Evolutionary conservation across 108 stramenopile species (phyloP), one percentile per base, ranked within the genome.

Genomic region (Skeletonema potamos): DNA sequence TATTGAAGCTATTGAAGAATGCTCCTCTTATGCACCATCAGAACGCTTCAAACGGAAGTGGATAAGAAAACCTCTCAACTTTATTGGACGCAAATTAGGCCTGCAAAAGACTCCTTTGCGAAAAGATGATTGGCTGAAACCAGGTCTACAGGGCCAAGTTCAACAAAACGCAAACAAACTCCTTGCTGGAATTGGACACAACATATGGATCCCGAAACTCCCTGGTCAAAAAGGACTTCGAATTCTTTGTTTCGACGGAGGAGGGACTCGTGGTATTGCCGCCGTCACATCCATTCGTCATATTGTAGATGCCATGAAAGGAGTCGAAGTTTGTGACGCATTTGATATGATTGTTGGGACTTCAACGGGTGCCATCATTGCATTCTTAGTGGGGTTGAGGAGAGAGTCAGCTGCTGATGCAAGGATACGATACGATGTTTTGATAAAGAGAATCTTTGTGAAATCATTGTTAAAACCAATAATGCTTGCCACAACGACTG

Each of bases 271-370:
- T 36, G 93, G 93, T 32, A 94, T 94, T 58, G 74, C 88, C 9
- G 88, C 93, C n/a, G 86, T 94, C 0, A 84, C 84, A 30, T 84
- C 85, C 11, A 36, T 94, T 44, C 64, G 74, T 22, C 57, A 76
- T 54, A 70, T 94, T 18, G 87, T 91, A 15, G 61, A 85, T 11
- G 82, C 89, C 2, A 77, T 86, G 73, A 86, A 83, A 24, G 86
- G 87, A 18, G 60, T 85, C 34, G 92, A 94, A 74, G 81, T 89
- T 8, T 79, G 86, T 18, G 92, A 94, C 68, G 82, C 89, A 24
- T 94, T 94, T 74, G 92, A 94, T 73, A 79, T 94, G 68, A 85
- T 94, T 28, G 85, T 84, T 41, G 92, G 92, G 18, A 94, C 92
- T 9, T 91, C 89, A 20, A 94, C 93, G 2, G 93, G 93, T 41